Base-by-base conservation (phyloP, 2,329 filamentous ascomycete genomes). In the Cladosporium sp. region DNA sequence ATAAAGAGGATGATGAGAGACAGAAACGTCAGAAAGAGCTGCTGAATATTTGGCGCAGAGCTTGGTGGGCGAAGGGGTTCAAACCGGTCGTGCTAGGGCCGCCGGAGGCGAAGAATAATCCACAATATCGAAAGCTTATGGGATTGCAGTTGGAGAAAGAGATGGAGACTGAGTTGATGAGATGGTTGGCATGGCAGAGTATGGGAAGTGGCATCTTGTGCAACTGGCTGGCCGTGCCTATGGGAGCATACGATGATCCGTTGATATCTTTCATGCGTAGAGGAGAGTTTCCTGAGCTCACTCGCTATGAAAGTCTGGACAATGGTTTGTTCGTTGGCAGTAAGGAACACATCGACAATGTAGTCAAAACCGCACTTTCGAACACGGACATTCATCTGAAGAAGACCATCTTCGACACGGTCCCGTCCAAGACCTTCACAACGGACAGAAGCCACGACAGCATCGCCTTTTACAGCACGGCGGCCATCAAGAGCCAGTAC, bases 51-150 rank as follows among this genome's bases (percentile, higher is more conserved):
- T 97, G 93, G 93, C 80, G 91, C 53, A 80, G 89, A 39, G 91
- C 92, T 2, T 97, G 92, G 90, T 97, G 89, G 88, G 89, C 91
- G 0, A 83, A 94, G 61, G 93, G 92, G 9, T 96, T 97, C 71
- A 83, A 78, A 55, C 92, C 93, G 0, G 77, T 93, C 7, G 86
- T 97, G 35, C 70, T 97, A 50, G 84, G 86, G 43, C 79, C 82
- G 13, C 82, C 79, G 1, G 92, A 97, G 65, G 90, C 91, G 15
- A 86, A 84, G 75, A 83, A 83, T 62, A 93, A 95, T 63, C 87
- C 87, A 1, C 70, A 87, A 16, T 95, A 92, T 65, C 76, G 83
- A 57, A 75, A 83, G 47, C 72, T 95, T 47, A 84, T 90, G 66
- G 65, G 68, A 18, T 68, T 81, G 51, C 71, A 80, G n/a, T 62